Base-by-base conservation (phyloP, 2,329 filamentous ascomycete genomes). In the Aspergillus ibericus region DNA sequence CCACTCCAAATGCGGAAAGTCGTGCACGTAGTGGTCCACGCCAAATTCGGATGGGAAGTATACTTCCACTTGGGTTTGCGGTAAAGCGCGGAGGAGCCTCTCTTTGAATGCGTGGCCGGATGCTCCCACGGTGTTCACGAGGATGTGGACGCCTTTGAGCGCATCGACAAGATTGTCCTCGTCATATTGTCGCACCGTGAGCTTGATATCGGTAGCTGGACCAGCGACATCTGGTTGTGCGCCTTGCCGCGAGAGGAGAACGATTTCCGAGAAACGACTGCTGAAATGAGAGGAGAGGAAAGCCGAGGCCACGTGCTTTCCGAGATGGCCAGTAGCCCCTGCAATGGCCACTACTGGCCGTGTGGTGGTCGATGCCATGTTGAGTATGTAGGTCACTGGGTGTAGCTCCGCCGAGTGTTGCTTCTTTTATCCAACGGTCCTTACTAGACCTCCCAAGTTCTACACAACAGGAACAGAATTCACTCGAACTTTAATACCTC, bases 1-100 rank as follows among this genome's bases (percentile, higher is more conserved):
- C 72, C 72, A 74, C 53, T 75, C 73, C 1, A 66, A 62, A 32
- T 73, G 69, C n/a, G 63, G 27, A 54, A 75, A 75, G 53, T 75
- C 71, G 53, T 75, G 73, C 16, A 73, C 48, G 48, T 73, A 72
- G 55, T 76, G 73, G 56, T 77, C 69, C 38, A 76, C 73, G 12
- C 74, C 74, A 51, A 76, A 76, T 27, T 76, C 73, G 4, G 74
- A 75, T 10, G 70, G 70, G 47, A 76, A 67, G 59, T 76, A 76
- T 5, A 76, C 55, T 57, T 66, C 66, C 27, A 76, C 58, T 0
- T 62, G 47, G 0, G 72, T 66, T 20, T 55, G 18, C 1, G 70
- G 66, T 0, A 74, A 49, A 2, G 61, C 59, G 9, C 57, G 59
- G 20, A 68, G 60, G 29, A 74, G 62, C 15, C 62, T 64, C 22